phyloP scores from a whole-genome alignment of 306 rosid genomes.

The Lathyrus oleraceus region DNA sequence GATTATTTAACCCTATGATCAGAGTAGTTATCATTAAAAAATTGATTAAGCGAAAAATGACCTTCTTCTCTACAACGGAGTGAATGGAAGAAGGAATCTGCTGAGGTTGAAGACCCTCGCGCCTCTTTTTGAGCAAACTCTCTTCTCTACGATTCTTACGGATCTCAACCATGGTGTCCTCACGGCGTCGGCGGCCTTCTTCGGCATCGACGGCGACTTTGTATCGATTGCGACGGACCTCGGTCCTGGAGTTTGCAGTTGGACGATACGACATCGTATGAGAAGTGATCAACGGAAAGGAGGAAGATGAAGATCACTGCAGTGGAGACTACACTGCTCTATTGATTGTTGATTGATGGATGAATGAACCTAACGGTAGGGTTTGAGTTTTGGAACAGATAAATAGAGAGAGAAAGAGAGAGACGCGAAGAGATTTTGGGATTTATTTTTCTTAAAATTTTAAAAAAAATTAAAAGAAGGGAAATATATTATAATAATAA shows the following conservation, averaged over 20 bases:
- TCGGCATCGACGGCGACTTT: constrained; percentile 99
- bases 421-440: constrained; percentile 36
- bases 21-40: neutral
- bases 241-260: constrained; percentile 64
- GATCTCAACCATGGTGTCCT: constrained; percentile 99
- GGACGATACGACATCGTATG: constrained; percentile 89
- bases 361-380: constrained; percentile 37
- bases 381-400: constrained; percentile 29
- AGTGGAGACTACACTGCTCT: neutral
- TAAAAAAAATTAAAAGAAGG: neutral
- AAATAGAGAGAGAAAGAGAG: constrained; percentile 1
- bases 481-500: too few relatives aligned
- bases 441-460: neutral
- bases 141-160: constrained; percentile 92
- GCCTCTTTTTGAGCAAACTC: constrained; percentile 91
- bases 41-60: neutral
- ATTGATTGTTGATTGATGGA: neutral
- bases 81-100: constrained; percentile 46
- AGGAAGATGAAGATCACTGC: neutral
- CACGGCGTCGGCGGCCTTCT: constrained; percentile 94
- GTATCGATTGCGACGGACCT: constrained; percentile 92
- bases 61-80: constrained; percentile 49
- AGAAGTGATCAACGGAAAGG: neutral
- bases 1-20: neutral
- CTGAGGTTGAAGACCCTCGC: constrained; percentile 84